Base-by-base conservation (phyloP, 805 yeast species). In the Candida peoriensis region DNA sequence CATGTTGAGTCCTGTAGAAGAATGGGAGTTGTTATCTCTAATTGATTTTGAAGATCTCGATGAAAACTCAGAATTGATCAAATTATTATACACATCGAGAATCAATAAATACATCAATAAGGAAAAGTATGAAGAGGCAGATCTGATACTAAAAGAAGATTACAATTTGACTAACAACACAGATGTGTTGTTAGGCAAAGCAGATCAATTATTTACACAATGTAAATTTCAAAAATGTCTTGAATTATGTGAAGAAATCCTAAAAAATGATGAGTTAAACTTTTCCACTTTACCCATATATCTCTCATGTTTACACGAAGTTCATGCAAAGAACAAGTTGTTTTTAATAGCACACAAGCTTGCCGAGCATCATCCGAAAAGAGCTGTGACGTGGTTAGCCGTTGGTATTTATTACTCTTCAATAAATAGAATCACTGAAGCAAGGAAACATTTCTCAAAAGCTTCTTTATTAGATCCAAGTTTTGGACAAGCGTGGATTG, bases 401-500 rank as follows among this genome's bases (percentile, higher is more conserved):
- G 87, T 93, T 13, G 98, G 95, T 4, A 78, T 86, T 2, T 90
- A 93, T 60, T 93, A 93, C 55, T 64, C 90, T 44, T 68, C 88
- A 5, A 78, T 81, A 5, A 72, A 71, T 39, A 81, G 81, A 54
- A 67, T 84, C 10, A 57, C 78, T 6, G 97, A 89, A 44, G 96
- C 97, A 0, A 68, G 98, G 39, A 74, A 82, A 43, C 87, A 74
- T 53, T 93, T 88, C 60, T 81, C 93, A 26, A 88, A 86, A 55
- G 89, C 97, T 0, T 86, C 97, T 1, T 68, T 88, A 46, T 59
- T 89, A 41, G 82, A 87, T 50, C 94, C 98, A 3, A 84, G 80
- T 46, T 88, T 85, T 62, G 94, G 93, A 0, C 90, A 85, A 34
- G 95, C 97, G 2, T 93, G 98, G 98, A 78, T 93, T 22, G 98